Evolutionary conservation across 306 rosid species (phyloP), one percentile per base, ranked within the genome.

Genomic region (Alnus glutinosa): DNA sequence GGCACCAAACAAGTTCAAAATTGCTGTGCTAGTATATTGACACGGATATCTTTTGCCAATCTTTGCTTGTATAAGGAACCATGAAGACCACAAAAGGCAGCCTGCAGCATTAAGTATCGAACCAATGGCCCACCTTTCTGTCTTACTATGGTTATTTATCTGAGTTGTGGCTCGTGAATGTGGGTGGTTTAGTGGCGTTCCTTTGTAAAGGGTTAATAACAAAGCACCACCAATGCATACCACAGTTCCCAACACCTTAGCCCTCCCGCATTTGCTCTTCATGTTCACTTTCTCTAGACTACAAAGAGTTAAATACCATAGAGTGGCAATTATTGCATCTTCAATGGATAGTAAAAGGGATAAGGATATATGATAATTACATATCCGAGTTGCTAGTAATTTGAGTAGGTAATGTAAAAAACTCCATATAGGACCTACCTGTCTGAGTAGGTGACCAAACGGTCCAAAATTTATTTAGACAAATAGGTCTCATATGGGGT

Each of bases 31-130:
- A 73, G 98, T 86, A 82, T 91, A 95, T 72, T 91, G 94, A 75
- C 79, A 91, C 61, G 97, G 91, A 70, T 86, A 92, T 62, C 50
- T 88, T 71, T 85, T 83, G 77, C 95, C 83, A 55, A 92, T 86
- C 80, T 84, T 86, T 71, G 89, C 86, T 86, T 95, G 98, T 81
- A 92, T 84, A 19, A 95, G 90, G 68, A 92, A 94, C 98, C 98
- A 94, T 34, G 97, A 92, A 13, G 95, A 88, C 98, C 98, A 94
- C 82, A 87, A 48, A 68, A 92, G 28, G 82, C 91, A 83, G 50
- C 92, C 95, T 73, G 79, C 82, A 58, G 85, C 76, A 77, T 89
- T 55, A 59, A 91, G 78, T 39, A 84, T 54, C 19, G 98, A 89
- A 70, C 97, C 97, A 37, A 86, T 8, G 9, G 83, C 79, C 97